Base-by-base conservation (phyloP, 2,329 filamentous ascomycete species). In the Exserohilum rostratum region DNA sequence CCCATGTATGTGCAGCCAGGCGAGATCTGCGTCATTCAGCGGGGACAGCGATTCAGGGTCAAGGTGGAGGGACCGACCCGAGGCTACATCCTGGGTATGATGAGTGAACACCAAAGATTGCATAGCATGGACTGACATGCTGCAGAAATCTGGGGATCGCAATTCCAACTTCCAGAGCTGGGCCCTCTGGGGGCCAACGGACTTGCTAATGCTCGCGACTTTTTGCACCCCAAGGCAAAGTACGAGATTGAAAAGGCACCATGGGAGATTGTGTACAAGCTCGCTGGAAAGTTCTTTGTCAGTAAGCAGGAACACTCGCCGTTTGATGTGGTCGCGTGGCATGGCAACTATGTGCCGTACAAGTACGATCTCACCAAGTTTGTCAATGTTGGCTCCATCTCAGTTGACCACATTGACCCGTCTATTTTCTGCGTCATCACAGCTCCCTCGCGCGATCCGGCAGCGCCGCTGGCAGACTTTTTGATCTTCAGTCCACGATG, bases 321-420 rank as follows among this genome's bases (percentile, higher is more conserved):
- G 0, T 93, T 91, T 66, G 89, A 93, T 64, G 85, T 93, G 0
- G 89, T 91, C 3, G 88, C 87, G 3, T 93, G 89, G 89, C 89
- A 93, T 69, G 90, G 90, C 39, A 89, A 86, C 59, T 92, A 91
- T 76, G 66, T 71, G 57, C 90, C 90, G 0, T 91, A 86, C 82
- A 93, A 93, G 76, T 93, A 93, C 77, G 90, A 92, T 66, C 82
- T 93, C 1, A 88, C 87, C 22, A 85, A 88, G 29, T 93, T 91
- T 80, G 89, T 88, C 76, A 86, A 85, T 38, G 86, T 93, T 39
- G 90, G 89, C 17, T 86, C 82, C 50, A 86, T 90, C 61, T 88
- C 85, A 6, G 90, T 85, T 68, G 90, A 93, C 72, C 90, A 93
- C 68, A 89, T 89, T 1, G 90, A 93, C 68, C 90, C 90, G 0